Conservation (phyloP, 2,329 filamentous ascomycete species). For the Plenodomus biglobosus region DNA sequence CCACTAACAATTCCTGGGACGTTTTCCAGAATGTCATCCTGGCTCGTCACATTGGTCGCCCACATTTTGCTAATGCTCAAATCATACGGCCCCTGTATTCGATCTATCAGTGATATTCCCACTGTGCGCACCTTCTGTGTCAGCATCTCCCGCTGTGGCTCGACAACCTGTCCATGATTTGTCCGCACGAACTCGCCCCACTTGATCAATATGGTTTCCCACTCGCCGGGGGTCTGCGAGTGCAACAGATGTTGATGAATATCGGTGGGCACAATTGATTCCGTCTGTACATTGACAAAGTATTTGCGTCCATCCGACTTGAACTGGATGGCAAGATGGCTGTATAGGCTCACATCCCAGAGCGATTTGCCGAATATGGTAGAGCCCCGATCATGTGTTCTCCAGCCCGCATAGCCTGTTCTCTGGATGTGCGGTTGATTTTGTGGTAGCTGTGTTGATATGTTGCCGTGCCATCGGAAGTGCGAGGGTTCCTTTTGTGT, state of each 20-base stretch:
- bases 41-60: slow-evolving; percentile 71
- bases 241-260: slow-evolving; percentile 92
- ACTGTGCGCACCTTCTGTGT: slow-evolving; percentile 82
- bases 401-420: slow-evolving; percentile 86
- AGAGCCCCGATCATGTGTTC: slow-evolving; percentile 73
- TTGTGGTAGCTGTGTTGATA: slow-evolving; percentile 80
- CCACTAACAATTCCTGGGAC: slow-evolving; percentile 31
- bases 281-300: slow-evolving; percentile 93
- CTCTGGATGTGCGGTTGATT: slow-evolving; percentile 74
- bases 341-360: slow-evolving; percentile 89
- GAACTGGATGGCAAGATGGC: slow-evolving; percentile 82
- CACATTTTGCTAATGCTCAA: slow-evolving; percentile 83
- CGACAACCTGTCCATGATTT: slow-evolving; percentile 86
- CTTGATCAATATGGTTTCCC: slow-evolving; percentile 92
- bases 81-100: slow-evolving; percentile 85
- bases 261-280: slow-evolving; percentile 91
- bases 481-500: slow-evolving; percentile 61
- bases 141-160: slow-evolving; percentile 89
- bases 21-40: slow-evolving; percentile 38
- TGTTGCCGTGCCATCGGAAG: slow-evolving; percentile 80
- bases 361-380: slow-evolving; percentile 84
- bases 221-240: slow-evolving; percentile 74
- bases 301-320: slow-evolving; percentile 91
- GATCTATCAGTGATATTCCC: slow-evolving; percentile 85
- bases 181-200: slow-evolving; percentile 94